phyloP scores from a whole-genome alignment of 805 yeast genomes.

The Wickerhamiella nectarea region DNA sequence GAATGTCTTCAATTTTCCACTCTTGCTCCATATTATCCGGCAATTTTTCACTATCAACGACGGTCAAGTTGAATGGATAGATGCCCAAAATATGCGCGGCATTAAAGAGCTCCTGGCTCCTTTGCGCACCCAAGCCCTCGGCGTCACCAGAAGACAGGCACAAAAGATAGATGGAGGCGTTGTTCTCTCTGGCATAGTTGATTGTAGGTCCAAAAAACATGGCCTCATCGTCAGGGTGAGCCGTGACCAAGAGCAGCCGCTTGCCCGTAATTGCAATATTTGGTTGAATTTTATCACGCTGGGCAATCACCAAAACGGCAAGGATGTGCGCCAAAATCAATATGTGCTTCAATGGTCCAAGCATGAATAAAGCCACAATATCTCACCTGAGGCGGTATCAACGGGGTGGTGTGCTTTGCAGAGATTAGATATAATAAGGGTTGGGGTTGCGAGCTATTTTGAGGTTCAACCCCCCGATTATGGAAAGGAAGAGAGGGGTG shows the following conservation, averaged over 20 bases:
- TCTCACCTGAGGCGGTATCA: no score
- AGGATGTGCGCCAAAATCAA: conserved; percentile 1
- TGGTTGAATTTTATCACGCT: conserved; percentile 2
- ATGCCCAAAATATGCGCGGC: conserved; percentile 46
- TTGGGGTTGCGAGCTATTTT: no score
- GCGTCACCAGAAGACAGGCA: conserved; percentile 72
- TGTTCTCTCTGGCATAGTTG: conserved; percentile 28
- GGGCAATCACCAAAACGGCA: background rate
- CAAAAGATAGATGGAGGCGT: conserved; percentile 38
- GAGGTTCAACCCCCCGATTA: no score
- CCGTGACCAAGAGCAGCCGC: conserved; percentile 41
- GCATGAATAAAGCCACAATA: background rate
- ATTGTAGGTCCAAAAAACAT: conserved; percentile 90
- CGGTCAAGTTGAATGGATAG: conserved; percentile 27
- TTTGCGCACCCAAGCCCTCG: conserved; percentile 51
- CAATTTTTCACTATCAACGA: conserved; percentile 37
- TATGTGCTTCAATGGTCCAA: background rate
- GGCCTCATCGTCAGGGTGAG: conserved; percentile 97
- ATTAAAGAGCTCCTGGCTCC: conserved; percentile 45
- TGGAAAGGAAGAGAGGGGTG: no score
- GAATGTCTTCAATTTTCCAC: conserved; percentile 35
- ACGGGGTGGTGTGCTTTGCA: no score
- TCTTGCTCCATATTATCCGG: conserved; percentile 52
- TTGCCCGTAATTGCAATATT: conserved; percentile 9
- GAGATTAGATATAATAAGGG: no score